A percentile compares a stretch with the other conserved stretches of the same genome.
phyloP scores from a whole-genome alignment of 1,284 basidiomycete species.

The Papiliotrema fonsecae region DNA sequence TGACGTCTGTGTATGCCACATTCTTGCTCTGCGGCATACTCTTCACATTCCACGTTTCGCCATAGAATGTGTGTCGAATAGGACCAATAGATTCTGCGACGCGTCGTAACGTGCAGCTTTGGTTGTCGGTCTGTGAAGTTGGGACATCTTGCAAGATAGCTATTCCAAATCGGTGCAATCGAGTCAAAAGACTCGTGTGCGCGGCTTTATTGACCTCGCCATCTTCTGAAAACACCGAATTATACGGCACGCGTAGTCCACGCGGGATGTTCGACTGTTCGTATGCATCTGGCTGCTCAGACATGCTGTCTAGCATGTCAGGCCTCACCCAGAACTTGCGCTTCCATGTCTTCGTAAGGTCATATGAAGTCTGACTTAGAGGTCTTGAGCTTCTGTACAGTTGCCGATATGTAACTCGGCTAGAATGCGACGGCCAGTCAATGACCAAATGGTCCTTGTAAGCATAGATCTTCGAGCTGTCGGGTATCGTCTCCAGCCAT shows the following conservation, averaged over 20 bases:
- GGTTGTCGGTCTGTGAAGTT: constrained; percentile 54
- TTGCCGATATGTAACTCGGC: too few relatives aligned
- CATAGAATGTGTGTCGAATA: constrained; percentile 85
- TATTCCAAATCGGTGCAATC: constrained; percentile 53
- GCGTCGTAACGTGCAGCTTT: constrained; percentile 61
- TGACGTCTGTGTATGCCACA: constrained; percentile 90
- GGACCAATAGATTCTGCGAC: constrained; percentile 67
- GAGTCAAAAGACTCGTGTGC: constrained; percentile 22
- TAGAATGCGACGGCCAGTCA: too few relatives aligned
- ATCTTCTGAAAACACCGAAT: too few relatives aligned
- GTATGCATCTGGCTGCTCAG: too few relatives aligned
- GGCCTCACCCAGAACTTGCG: too few relatives aligned
- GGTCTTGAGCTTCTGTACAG: too few relatives aligned
- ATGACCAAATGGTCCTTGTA: too few relatives aligned
- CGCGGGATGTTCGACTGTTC: too few relatives aligned
- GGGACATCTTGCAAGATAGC: constrained; percentile 58
- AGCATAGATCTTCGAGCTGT: background rate
- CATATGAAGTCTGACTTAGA: too few relatives aligned
- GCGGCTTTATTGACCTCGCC: background rate
- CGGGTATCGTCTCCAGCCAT: background rate
- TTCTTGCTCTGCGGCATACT: constrained; percentile 72
- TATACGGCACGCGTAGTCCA: too few relatives aligned
- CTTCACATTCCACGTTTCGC: constrained; percentile 83
- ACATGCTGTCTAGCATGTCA: too few relatives aligned
- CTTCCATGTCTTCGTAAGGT: too few relatives aligned